Evolutionary conservation across 2,329 filamentous ascomycete species (phyloP).

Genomic region (Coniochaeta ligniaria): DNA sequence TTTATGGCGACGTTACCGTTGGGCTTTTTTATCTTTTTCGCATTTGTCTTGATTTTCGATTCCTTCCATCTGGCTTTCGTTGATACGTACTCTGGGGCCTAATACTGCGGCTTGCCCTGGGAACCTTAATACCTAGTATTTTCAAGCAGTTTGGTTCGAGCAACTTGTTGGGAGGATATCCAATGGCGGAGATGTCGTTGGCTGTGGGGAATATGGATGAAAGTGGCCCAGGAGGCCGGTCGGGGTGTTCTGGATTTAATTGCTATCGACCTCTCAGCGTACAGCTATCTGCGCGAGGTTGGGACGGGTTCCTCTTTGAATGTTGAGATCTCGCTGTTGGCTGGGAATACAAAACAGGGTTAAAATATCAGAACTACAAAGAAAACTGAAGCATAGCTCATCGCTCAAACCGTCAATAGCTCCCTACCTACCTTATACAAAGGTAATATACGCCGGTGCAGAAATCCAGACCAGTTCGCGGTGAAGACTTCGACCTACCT

Average conservation of each 20-base stretch:
- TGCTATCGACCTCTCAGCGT: background rate
- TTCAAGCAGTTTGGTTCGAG: constrained; percentile 2
- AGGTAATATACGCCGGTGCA: background rate
- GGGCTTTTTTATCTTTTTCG: constrained; percentile 21
- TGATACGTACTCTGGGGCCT: constrained; percentile 8
- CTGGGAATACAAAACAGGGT: background rate
- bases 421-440: background rate
- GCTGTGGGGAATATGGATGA: background rate
- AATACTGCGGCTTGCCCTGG: constrained; percentile 5
- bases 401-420: background rate
- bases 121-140: constrained; percentile 16
- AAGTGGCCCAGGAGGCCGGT: background rate
- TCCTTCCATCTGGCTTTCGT: background rate
- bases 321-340: background rate
- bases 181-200: background rate
- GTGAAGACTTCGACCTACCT: too few species aligned
- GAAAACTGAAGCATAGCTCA: background rate
- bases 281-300: background rate
- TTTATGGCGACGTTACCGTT: constrained; percentile 4
- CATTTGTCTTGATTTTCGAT: constrained; percentile 19
- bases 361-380: background rate
- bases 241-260: constrained; percentile 4
- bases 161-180: background rate
- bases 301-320: background rate
- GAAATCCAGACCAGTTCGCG: too few species aligned